A percentile compares a stretch with the other conserved stretches of the same genome.
phyloP scores from a whole-genome alignment of 2,329 filamentous ascomycete species.

The Teratosphaeria viscida region DNA sequence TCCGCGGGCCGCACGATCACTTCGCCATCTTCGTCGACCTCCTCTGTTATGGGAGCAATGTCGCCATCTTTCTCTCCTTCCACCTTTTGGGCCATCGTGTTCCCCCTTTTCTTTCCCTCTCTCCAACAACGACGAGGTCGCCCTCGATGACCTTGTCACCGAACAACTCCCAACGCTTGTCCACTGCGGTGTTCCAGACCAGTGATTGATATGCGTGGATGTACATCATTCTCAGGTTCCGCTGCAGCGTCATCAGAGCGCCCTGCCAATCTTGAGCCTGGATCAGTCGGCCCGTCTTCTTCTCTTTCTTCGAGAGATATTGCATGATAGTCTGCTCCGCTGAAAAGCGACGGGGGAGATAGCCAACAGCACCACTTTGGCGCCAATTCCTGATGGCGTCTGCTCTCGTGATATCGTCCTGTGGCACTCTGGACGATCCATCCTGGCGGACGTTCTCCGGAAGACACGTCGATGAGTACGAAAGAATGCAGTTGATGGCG shows the following conservation, averaged over 20 bases:
- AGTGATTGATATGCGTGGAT: conserved; percentile 92
- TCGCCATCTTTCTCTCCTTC: conserved; percentile 45
- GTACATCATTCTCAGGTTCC: conserved; percentile 84
- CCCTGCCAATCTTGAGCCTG: conserved; percentile 64
- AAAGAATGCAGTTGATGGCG: conserved; percentile 66
- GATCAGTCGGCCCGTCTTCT: conserved; percentile 34
- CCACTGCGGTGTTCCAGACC: conserved; percentile 82
- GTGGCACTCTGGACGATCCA: conserved; percentile 40
- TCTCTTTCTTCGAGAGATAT: conserved; percentile 49
- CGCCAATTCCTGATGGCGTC: conserved; percentile 66
- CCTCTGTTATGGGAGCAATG: conserved; percentile 22
- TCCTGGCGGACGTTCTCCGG: conserved; percentile 38
- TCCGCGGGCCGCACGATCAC: conserved; percentile 50
- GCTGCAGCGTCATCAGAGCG: conserved; percentile 67
- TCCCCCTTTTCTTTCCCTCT: too few species aligned
- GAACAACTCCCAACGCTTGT: conserved; percentile 67
- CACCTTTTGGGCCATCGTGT: too few species aligned
- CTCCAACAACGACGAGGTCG: conserved; percentile 64
- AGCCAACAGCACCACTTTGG: conserved; percentile 51
- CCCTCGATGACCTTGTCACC: conserved; percentile 68
- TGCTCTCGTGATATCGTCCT: conserved; percentile 71
- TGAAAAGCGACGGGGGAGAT: conserved; percentile 69
- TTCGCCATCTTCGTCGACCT: conserved; percentile 52
- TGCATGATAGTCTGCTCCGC: conserved; percentile 72
- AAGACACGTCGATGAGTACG: conserved; percentile 57